Evolutionary conservation across 1,139 yeast genomes (phyloP).

Genomic region (Arxiozyma telluris): DNA sequence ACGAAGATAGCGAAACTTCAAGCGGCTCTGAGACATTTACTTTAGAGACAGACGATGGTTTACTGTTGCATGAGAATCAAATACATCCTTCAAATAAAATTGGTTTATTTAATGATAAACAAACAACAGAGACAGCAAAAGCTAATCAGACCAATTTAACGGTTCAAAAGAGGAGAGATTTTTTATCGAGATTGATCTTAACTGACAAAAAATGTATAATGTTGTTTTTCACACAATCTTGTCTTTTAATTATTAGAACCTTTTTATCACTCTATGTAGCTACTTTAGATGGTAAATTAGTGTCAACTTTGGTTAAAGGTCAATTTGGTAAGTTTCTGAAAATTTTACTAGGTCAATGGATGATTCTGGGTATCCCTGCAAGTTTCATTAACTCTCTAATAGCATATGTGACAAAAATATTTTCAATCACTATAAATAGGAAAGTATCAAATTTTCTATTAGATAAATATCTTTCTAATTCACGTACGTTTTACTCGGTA

Average conservation of each 20-base stretch:
- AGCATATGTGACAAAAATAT: constrained; percentile 58
- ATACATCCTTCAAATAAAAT: neutral
- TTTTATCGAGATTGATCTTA: constrained; percentile 22
- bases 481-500: constrained; percentile 27
- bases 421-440: constrained; percentile 57
- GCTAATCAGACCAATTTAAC: neutral
- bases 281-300: constrained; percentile 75
- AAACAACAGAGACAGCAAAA: neutral
- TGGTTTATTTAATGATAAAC: neutral
- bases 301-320: constrained; percentile 72
- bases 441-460: constrained; percentile 58
- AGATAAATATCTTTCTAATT: constrained; percentile 34
- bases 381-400: constrained; percentile 69
- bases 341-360: constrained; percentile 60
- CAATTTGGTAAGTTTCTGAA: constrained; percentile 55
- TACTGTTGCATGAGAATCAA: neutral
- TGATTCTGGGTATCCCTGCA: constrained; percentile 81
- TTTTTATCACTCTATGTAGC: constrained; percentile 76
- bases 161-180: constrained; percentile 11
- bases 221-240: constrained; percentile 46
- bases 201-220: constrained; percentile 24
- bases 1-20: constrained; percentile 1
- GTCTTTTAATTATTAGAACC: constrained; percentile 59
- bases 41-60: neutral
- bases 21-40: neutral